phyloP scores from a whole-genome alignment of 371 early-diverging fungal species.

The Batrachochytrium dendrobatidis region DNA sequence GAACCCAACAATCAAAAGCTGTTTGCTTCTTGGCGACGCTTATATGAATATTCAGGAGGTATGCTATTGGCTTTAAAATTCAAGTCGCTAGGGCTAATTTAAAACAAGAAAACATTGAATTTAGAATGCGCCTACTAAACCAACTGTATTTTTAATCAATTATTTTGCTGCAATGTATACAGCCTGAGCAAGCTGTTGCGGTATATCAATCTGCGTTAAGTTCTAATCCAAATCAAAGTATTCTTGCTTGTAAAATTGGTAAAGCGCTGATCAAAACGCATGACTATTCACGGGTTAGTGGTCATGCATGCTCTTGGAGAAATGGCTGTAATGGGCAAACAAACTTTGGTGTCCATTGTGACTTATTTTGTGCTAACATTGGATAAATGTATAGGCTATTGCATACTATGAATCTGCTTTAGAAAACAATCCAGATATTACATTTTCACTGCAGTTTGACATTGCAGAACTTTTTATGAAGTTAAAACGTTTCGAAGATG shows the following conservation, averaged over 20 bases:
- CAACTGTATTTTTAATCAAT: too few species aligned
- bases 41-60: constrained; percentile 44
- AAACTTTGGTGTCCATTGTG: background rate
- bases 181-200: constrained; percentile 40
- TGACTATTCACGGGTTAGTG: constrained; percentile 25
- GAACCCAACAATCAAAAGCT: constrained; percentile 32
- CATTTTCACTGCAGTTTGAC: constrained; percentile 24
- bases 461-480: constrained; percentile 34
- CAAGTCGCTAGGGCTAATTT: too few species aligned
- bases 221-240: constrained; percentile 18
- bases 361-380: too few species aligned
- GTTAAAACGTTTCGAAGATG: constrained; percentile 31
- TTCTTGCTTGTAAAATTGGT: constrained; percentile 35
- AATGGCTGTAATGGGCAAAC: background rate
- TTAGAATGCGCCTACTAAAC: too few species aligned
- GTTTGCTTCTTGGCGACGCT: constrained; percentile 39
- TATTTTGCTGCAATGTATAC: too few species aligned
- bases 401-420: constrained; percentile 37
- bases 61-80: too few species aligned
- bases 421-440: constrained; percentile 18
- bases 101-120: too few species aligned
- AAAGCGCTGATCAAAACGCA: constrained; percentile 39
- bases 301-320: too few species aligned
- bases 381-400: constrained; percentile 22
- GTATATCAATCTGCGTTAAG: constrained; percentile 40